phyloP scores from a whole-genome alignment of 768 basidiomycete genomes.

The Leccinum obscurum region DNA sequence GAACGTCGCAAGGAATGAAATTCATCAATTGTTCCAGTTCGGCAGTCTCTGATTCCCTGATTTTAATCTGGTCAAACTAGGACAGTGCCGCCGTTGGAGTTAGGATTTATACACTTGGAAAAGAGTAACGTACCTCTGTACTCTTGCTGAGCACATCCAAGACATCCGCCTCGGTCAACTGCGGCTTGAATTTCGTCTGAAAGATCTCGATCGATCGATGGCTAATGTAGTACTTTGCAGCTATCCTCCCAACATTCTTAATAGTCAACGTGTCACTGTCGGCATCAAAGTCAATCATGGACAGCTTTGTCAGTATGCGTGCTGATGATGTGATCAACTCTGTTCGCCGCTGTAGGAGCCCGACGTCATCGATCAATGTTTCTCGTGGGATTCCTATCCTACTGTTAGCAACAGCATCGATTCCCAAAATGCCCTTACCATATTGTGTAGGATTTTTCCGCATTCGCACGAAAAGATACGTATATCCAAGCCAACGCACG shows the following conservation, averaged over 20 bases:
- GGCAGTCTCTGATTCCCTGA: slow-evolving; percentile 84
- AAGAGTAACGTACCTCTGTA: slow-evolving; percentile 66
- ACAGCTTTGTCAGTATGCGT: slow-evolving; percentile 58
- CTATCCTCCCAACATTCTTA: slow-evolving; percentile 94
- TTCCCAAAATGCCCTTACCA: slow-evolving; percentile 44
- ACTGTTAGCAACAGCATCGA: slow-evolving; percentile 3
- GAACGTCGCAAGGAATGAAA: slow-evolving; percentile 75
- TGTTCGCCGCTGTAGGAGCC: slow-evolving; percentile 66
- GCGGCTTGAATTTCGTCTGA: slow-evolving; percentile 70
- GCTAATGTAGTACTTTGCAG: slow-evolving; percentile 94
- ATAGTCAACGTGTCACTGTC: slow-evolving; percentile 59
- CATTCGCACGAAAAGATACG: slow-evolving; percentile 96
- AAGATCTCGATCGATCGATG: slow-evolving; percentile 85
- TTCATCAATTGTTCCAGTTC: slow-evolving; percentile 76
- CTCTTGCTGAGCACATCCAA: slow-evolving; percentile 84
- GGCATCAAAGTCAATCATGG: slow-evolving; percentile 82
- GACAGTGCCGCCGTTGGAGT: neutral
- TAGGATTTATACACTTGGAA: neutral
- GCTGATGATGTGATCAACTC: slow-evolving; percentile 70
- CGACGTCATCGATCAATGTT: slow-evolving; percentile 65
- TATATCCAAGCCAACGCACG: slow-evolving; percentile 94
- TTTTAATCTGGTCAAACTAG: slow-evolving; percentile 93
- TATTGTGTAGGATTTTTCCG: slow-evolving; percentile 85
- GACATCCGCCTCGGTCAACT: slow-evolving; percentile 93
- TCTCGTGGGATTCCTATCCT: slow-evolving; percentile 71